Evolutionary conservation across 148 eudicot genomes (phyloP).

Genomic region (Rhododendron williamsianum): DNA sequence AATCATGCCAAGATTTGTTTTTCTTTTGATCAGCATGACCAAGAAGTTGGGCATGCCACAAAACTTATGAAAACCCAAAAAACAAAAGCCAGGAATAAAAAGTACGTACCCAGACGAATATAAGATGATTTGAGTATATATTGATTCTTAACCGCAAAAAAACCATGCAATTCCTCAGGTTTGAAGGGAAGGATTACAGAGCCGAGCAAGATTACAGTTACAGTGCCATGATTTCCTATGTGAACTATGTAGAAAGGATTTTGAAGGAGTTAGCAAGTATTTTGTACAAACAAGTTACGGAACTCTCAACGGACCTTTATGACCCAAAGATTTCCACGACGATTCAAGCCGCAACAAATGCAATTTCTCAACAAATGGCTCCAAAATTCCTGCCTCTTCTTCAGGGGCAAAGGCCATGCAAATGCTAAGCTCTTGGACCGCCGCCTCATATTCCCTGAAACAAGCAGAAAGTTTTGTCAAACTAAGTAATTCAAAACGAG

Average conservation of each 20-base stretch:
- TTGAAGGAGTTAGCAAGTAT: neutral
- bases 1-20: neutral
- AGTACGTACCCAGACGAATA: neutral
- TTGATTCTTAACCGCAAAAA: neutral
- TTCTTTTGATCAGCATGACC: neutral
- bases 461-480: neutral
- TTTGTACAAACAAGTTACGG: conserved; percentile 19
- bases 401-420: conserved; percentile 98
- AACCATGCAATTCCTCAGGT: neutral
- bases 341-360: conserved; percentile 71
- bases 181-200: neutral
- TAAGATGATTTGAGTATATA: neutral
- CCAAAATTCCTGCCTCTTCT: conserved; percentile 78
- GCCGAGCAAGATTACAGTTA: neutral
- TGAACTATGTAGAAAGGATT: neutral
- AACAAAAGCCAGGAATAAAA: neutral
- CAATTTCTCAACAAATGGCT: conserved; percentile 75
- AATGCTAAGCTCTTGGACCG: conserved; percentile 90
- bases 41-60: neutral
- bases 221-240: neutral
- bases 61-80: neutral
- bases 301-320: conserved; percentile 51
- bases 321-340: conserved; percentile 68
- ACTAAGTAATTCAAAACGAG: neutral
- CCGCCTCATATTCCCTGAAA: conserved; percentile 65